Conservation (phyloP, 208 protist genomes). For the Leishmania turanica region DNA sequence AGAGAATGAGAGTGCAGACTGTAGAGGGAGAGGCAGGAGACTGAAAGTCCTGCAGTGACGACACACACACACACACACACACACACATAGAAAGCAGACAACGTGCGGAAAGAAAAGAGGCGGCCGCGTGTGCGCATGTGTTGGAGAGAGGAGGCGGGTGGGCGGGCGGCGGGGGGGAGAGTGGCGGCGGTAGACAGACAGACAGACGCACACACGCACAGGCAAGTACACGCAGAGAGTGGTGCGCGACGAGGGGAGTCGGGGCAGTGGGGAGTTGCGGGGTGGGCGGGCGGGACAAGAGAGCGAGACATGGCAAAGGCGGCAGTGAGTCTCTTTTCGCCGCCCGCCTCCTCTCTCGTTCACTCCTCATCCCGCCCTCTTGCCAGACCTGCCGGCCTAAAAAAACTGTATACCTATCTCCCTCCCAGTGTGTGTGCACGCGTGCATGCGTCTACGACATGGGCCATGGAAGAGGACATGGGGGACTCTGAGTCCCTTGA, state of each 20-base stretch:
- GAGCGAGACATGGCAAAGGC: not conserved
- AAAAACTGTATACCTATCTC: not conserved
- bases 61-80: not conserved
- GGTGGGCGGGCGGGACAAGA: not conserved
- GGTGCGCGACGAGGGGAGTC: too few relatives aligned
- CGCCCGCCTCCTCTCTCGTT: too few relatives aligned
- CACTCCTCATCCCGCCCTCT: too few relatives aligned
- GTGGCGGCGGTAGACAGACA: not conserved
- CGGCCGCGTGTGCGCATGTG: not conserved
- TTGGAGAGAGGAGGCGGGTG: not conserved
- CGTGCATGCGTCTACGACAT: too few relatives aligned
- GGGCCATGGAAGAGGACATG: not conserved
- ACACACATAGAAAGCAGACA: not conserved
- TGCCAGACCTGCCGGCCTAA: too few relatives aligned
- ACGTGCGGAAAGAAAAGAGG: not conserved
- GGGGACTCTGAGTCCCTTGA: not conserved
- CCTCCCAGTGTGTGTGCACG: not conserved
- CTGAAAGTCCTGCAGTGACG: not conserved
- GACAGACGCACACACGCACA: not conserved
- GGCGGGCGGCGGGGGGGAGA: not conserved
- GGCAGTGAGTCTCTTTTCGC: not conserved
- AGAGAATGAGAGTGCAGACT: not conserved
- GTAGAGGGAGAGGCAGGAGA: not conserved
- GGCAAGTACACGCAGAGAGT: not conserved
- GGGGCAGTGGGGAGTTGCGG: too few relatives aligned